Evolutionary conservation across 805 yeast species (phyloP).

Genomic region (Myxozyma geophila): DNA sequence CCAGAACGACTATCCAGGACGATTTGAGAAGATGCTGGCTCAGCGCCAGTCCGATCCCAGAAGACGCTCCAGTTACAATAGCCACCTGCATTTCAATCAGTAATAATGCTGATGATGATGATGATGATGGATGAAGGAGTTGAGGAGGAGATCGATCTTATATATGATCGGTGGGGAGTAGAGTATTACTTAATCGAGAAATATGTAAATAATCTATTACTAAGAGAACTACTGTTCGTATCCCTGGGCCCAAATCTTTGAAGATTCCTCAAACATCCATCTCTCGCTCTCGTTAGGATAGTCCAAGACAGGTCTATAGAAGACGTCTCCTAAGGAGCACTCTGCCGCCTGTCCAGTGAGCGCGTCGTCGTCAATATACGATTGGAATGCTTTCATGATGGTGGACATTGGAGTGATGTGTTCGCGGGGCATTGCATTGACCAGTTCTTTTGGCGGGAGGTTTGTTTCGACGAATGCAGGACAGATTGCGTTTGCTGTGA

Average conservation of each 20-base stretch:
- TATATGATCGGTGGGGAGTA: not conserved
- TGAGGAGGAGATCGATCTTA: not conserved
- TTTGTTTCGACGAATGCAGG: slow-evolving; percentile 23
- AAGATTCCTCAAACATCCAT: slow-evolving; percentile 19
- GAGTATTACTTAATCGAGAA: not conserved
- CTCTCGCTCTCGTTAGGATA: slow-evolving; percentile 18
- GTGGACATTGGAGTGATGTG: slow-evolving; percentile 23
- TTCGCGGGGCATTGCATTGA: slow-evolving; percentile 11
- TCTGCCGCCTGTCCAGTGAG: slow-evolving; percentile 22
- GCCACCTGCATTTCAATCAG: slow-evolving; percentile 4
- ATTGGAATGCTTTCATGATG: slow-evolving; percentile 13
- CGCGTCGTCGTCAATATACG: slow-evolving; percentile 8
- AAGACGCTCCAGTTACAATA: slow-evolving; percentile 4
- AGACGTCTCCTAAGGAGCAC: slow-evolving; percentile 19
- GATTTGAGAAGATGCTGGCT: not conserved
- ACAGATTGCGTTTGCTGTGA: slow-evolving; percentile 21
- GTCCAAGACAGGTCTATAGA: slow-evolving; percentile 12
- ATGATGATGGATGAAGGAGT: not conserved
- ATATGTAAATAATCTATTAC: not conserved
- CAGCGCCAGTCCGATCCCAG: slow-evolving; percentile 7
- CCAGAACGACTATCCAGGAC: slow-evolving; percentile 1
- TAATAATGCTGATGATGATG: not conserved
- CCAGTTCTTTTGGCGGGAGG: slow-evolving; percentile 10
- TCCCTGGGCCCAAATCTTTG: slow-evolving; percentile 7
- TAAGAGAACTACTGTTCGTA: not conserved